phyloP scores from a whole-genome alignment of 441 rosid genomes.

The Melastoma candidum region DNA sequence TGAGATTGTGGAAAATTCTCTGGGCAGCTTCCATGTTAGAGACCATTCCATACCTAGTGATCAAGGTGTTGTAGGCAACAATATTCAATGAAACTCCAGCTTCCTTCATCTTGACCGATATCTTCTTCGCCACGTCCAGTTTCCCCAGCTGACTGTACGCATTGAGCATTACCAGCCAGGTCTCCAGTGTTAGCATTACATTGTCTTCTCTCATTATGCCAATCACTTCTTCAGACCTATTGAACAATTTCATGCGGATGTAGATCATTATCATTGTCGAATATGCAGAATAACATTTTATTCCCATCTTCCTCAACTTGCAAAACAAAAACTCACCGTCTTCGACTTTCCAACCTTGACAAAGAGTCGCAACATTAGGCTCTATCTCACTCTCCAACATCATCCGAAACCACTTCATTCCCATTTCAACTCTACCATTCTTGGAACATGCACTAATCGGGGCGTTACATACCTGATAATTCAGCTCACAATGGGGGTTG shows the following conservation, averaged over 20 bases:
- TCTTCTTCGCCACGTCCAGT: constrained; percentile 42
- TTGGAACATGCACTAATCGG: constrained; percentile 56
- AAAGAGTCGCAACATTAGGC: constrained; percentile 79
- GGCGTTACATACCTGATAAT: constrained; percentile 57
- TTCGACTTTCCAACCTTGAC: constrained; percentile 54
- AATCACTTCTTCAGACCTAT: constrained; percentile 66
- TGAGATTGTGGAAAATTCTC: constrained; percentile 32
- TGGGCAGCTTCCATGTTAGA: constrained; percentile 59
- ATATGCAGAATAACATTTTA: constrained; percentile 75
- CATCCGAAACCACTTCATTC: constrained; percentile 63
- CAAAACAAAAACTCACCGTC: constrained; percentile 67
- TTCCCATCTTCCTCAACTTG: constrained; percentile 49
- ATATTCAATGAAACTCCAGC: constrained; percentile 39
- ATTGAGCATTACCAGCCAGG: constrained; percentile 82
- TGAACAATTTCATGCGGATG: constrained; percentile 58
- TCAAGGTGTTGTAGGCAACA: constrained; percentile 50
- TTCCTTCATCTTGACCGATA: constrained; percentile 33
- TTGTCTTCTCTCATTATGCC: constrained; percentile 43
- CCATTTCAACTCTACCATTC: constrained; percentile 38
- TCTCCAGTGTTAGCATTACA: constrained; percentile 46
- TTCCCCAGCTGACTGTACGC: constrained; percentile 74
- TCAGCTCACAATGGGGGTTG: constrained; percentile 25
- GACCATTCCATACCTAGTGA: constrained; percentile 55
- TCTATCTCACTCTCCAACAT: constrained; percentile 56
- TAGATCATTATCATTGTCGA: constrained; percentile 81